phyloP scores from a whole-genome alignment of 371 early-diverging fungal species.

The Dipsacomyces acuminosporus region DNA sequence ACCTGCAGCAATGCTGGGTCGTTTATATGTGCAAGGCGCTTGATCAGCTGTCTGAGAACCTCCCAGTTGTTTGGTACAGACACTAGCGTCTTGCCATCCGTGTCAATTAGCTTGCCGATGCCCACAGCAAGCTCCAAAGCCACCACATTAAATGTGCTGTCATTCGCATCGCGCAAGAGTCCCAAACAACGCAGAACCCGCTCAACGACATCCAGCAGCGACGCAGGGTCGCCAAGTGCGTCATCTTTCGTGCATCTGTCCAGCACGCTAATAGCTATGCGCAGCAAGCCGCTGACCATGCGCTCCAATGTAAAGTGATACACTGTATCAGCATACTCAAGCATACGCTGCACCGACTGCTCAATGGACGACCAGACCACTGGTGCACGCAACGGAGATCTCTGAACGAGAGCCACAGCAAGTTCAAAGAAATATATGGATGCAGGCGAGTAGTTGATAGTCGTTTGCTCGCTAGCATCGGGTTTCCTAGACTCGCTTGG shows the following conservation, averaged over 20 bases:
- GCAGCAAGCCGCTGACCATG: constrained; percentile 68
- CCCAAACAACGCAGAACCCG: constrained; percentile 46
- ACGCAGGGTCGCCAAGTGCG: constrained; percentile 1
- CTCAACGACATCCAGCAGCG: constrained; percentile 23
- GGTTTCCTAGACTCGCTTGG: neutral
- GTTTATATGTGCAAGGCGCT: constrained; percentile 33
- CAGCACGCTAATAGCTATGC: constrained; percentile 50
- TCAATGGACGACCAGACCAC: constrained; percentile 59
- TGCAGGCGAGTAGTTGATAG: constrained; percentile 52
- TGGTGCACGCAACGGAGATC: constrained; percentile 17
- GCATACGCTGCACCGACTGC: constrained; percentile 61
- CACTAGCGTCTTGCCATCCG: constrained; percentile 26
- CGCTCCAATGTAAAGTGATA: constrained; percentile 68
- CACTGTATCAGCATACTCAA: constrained; percentile 64
- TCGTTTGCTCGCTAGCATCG: neutral
- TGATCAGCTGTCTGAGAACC: constrained; percentile 38
- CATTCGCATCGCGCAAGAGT: constrained; percentile 37
- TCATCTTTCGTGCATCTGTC: constrained; percentile 10
- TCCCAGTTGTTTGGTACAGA: constrained; percentile 31
- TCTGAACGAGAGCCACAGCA: constrained; percentile 11
- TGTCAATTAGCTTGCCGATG: constrained; percentile 19
- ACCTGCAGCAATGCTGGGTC: constrained; percentile 8
- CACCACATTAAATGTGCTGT: constrained; percentile 30
- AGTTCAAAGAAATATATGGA: constrained; percentile 38
- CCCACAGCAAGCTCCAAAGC: constrained; percentile 36